Evolutionary conservation across 495 filamentous ascomycete genomes (phyloP).

Genomic region (Acidiella bohemica): DNA sequence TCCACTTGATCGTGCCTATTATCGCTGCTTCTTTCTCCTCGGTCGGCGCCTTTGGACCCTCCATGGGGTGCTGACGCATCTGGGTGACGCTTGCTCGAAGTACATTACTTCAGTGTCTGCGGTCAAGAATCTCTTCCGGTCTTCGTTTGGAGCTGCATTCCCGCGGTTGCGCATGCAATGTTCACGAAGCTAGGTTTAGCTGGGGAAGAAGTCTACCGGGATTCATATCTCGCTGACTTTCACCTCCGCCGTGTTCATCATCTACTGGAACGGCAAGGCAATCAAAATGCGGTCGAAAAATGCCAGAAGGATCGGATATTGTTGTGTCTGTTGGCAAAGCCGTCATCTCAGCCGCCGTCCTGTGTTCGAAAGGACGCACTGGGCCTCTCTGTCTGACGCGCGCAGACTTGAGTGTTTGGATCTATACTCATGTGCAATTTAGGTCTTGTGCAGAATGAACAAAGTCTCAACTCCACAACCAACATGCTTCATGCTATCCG

Average conservation of each 20-base stretch:
- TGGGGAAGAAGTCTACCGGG: neutral
- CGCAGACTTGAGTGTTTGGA: too few species aligned
- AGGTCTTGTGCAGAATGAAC: too few species aligned
- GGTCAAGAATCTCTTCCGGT: slow-evolving; percentile 35
- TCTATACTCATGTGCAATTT: too few species aligned
- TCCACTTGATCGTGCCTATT: slow-evolving; percentile 24
- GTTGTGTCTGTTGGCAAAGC: too few species aligned
- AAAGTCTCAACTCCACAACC: too few species aligned
- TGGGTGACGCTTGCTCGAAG: slow-evolving; percentile 23
- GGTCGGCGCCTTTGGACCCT: slow-evolving; percentile 16
- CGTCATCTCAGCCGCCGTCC: too few species aligned
- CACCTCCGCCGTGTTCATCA: neutral
- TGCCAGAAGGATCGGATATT: too few species aligned
- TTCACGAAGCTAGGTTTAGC: neutral
- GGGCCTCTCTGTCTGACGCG: too few species aligned
- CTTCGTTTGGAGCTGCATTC: slow-evolving; percentile 34
- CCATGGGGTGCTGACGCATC: slow-evolving; percentile 34
- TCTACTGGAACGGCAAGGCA: neutral
- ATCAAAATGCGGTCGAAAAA: neutral
- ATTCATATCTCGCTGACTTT: neutral
- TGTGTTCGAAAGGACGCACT: too few species aligned
- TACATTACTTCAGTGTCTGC: slow-evolving; percentile 37
- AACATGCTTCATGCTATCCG: too few species aligned
- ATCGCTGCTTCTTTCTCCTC: slow-evolving; percentile 14
- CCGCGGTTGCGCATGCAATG: slow-evolving; percentile 19